Conservation (phyloP, 495 filamentous ascomycete species). For the Pseudotulostoma volvatum region DNA sequence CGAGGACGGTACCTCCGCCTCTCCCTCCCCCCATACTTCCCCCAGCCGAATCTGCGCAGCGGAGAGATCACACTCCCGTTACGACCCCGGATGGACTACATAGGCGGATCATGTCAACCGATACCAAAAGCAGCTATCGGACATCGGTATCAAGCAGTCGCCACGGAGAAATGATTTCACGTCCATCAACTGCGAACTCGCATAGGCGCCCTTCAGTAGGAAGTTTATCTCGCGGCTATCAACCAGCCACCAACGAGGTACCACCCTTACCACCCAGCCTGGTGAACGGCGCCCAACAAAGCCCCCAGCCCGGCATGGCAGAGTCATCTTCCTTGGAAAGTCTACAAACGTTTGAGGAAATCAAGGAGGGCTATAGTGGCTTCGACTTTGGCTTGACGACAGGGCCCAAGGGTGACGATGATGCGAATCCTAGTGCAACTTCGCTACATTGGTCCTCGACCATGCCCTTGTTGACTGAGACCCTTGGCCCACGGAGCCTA, state of each 20-base stretch:
- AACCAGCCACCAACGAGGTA: conserved; percentile 20
- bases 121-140: conserved; percentile 30
- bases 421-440: not conserved
- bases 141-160: conserved; percentile 29
- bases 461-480: not conserved
- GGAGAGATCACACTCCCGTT: conserved; percentile 4
- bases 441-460: conserved; percentile 2
- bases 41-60: too few relatives aligned
- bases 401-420: conserved; percentile 1
- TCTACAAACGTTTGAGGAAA: conserved; percentile 10
- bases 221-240: conserved; percentile 19
- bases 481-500: not conserved
- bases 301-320: conserved; percentile 6
- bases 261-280: conserved; percentile 22
- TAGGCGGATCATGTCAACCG: conserved; percentile 18
- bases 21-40: not conserved
- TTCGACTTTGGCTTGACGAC: conserved; percentile 7
- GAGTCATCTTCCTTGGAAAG: conserved; percentile 14
- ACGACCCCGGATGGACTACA: conserved; percentile 8
- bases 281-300: conserved; percentile 13
- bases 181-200: conserved; percentile 19
- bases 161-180: conserved; percentile 14
- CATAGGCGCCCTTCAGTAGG: conserved; percentile 24
- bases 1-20: conserved; percentile 9
- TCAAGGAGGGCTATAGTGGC: conserved; percentile 13